Evolutionary conservation across 2,329 filamentous ascomycete species (phyloP), one percentile per base, ranked within the genome.

Genomic region (Aureobasidium musti): DNA sequence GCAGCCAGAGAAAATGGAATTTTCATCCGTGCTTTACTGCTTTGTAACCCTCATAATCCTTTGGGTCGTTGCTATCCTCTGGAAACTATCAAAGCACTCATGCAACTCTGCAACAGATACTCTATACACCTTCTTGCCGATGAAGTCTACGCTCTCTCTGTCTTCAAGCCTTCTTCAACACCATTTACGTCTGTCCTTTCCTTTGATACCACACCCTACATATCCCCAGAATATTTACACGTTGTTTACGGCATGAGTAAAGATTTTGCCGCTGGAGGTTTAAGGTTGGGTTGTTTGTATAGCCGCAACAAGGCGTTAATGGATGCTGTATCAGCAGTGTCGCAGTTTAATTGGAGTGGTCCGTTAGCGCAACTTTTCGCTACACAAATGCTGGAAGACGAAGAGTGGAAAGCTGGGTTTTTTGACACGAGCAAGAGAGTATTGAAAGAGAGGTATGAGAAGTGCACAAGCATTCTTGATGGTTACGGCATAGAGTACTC

Each of bases 21-120:
- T 5, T 74, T 69, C 1, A 71, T 82, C 28, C 73, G 74, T 26
- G 80, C 78, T 1, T 54, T 83, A 14, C 68, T 83, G 63, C 68
- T 83, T 30, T 77, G 75, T 19, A 79, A 81, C 65, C 78, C 79
- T 19, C 77, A 82, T 70, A 82, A 82, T 67, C 80, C 80, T n/a
- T 70, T 79, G 11, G 73, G 71, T 11, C 66, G 69, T 56, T 71
- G 72, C 68, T 78, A 78, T 66, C 64, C 75, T 0, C 52, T 52
- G 7, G 64, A 67, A 14, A 70, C 71, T 0, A 28, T 78, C 0
- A 69, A 71, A 8, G 72, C 43, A 1, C 66, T 73, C 23, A 65
- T 76, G 63, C 41, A 67, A 21, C 73, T 78, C 23, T 77, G 75
- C 69, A 45, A 72, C 3, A 72, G 70, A 43, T 57, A 76, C 47